Conservation (phyloP, 176 grass and related monocot species). For the Thinopyrum elongatum region DNA sequence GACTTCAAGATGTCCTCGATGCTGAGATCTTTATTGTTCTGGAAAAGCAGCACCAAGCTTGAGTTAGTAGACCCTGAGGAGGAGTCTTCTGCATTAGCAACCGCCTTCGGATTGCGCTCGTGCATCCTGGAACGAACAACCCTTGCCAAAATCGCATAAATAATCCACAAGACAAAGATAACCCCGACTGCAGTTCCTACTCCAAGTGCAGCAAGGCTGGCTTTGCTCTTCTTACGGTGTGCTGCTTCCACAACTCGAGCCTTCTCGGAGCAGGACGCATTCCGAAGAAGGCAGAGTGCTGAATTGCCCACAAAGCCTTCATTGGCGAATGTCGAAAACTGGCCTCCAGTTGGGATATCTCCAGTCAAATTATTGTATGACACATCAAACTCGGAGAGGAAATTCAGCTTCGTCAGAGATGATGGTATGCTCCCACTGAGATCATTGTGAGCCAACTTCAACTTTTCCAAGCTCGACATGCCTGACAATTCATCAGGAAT, state of each 20-base stretch:
- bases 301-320: conserved; percentile 73
- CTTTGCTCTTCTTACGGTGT: conserved; percentile 45
- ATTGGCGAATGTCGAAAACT: conserved; percentile 67
- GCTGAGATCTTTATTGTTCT: conserved; percentile 76
- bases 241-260: not conserved
- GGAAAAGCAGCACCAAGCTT: conserved; percentile 84
- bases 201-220: conserved; percentile 33
- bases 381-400: conserved; percentile 81
- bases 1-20: conserved; percentile 82
- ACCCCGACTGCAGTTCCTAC: conserved; percentile 58
- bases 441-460: conserved; percentile 77
- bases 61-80: conserved; percentile 51
- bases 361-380: conserved; percentile 70
- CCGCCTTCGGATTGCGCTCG: conserved; percentile 71
- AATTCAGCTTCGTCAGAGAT: conserved; percentile 70
- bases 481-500: conserved; percentile 71
- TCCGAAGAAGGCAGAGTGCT: conserved; percentile 48
- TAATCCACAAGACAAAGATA: conserved; percentile 36
- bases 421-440: conserved; percentile 75
- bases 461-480: conserved; percentile 68
- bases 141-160: conserved; percentile 50
- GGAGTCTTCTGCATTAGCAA: conserved; percentile 74
- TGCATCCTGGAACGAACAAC: conserved; percentile 49
- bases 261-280: conserved; percentile 13
- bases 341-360: conserved; percentile 68